A percentile compares a stretch with the other conserved stretches of the same genome.
Conservation (phyloP, 1,139 yeast species). For the Sugiyamaella pinicola region DNA sequence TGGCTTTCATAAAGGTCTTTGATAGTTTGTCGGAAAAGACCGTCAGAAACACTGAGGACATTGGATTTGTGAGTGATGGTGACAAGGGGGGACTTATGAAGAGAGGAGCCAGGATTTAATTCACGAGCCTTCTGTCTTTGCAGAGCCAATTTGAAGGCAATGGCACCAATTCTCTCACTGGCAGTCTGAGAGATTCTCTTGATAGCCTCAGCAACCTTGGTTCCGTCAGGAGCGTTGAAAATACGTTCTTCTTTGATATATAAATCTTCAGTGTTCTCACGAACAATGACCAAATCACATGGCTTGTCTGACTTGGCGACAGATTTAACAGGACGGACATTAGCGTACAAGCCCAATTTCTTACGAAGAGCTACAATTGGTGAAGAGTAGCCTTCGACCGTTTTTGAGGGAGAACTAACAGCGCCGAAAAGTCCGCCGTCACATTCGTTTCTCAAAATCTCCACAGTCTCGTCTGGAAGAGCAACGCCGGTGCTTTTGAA, state of each 20-base stretch:
- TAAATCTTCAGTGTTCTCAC: conserved; percentile 97
- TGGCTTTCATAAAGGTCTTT: conserved; percentile 72
- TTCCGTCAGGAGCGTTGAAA: conserved; percentile 68
- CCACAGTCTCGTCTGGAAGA: conserved; percentile 88
- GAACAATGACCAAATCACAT: conserved; percentile 95
- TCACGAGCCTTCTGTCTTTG: conserved; percentile 85
- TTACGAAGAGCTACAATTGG: conserved; percentile 98
- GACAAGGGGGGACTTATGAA: conserved; percentile 59
- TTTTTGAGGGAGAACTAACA: conserved; percentile 87
- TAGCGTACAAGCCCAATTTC: conserved; percentile 91
- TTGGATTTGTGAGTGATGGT: conserved; percentile 97
- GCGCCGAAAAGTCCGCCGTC: conserved; percentile 98
- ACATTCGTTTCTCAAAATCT: conserved; percentile 74
- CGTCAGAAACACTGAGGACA: conserved; percentile 89
- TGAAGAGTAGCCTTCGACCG: conserved; percentile 95
- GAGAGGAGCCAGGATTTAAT: conserved; percentile 50
- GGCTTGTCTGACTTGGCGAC: conserved; percentile 83
- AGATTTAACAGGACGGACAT: conserved; percentile 95
- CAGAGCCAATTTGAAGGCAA: conserved; percentile 89
- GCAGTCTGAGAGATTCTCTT: conserved; percentile 93
- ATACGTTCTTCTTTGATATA: conserved; percentile 91
- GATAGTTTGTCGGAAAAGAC: conserved; percentile 92
- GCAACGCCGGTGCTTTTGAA: conserved; percentile 94
- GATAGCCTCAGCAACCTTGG: conserved; percentile 93
- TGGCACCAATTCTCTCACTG: conserved; percentile 79